Percentiles rank a stretch among this genome's conserved stretches.
Conservation (phyloP, 495 filamentous ascomycete genomes). For the Tuber calosporum region DNA sequence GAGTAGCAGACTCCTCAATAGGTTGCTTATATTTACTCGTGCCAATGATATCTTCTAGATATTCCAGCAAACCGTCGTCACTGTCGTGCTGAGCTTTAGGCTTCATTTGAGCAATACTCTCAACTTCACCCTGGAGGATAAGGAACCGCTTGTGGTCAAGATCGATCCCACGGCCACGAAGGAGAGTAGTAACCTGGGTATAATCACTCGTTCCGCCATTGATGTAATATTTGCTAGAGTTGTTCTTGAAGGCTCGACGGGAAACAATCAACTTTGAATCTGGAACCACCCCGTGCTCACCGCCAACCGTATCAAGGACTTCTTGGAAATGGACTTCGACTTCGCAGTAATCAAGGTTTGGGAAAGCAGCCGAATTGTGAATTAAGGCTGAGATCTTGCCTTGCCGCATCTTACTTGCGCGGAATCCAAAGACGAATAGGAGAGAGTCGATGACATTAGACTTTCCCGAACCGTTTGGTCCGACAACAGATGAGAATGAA, state of each 20-base stretch:
- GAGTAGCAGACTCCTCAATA: slow-evolving; percentile 83
- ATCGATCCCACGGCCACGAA: slow-evolving; percentile 82
- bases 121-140: slow-evolving; percentile 94
- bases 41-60: slow-evolving; percentile 96
- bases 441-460: slow-evolving; percentile 98
- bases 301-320: slow-evolving; percentile 74
- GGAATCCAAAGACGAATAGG: slow-evolving; percentile 95
- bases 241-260: slow-evolving; percentile 92
- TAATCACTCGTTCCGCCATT: slow-evolving; percentile 82
- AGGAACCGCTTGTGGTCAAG: slow-evolving; percentile 97
- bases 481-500: slow-evolving; percentile 97
- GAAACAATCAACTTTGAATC: slow-evolving; percentile 81
- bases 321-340: slow-evolving; percentile 94
- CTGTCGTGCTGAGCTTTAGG: slow-evolving; percentile 88
- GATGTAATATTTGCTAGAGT: slow-evolving; percentile 96
- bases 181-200: slow-evolving; percentile 78
- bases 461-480: slow-evolving; percentile 95
- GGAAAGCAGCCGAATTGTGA: slow-evolving; percentile 83
- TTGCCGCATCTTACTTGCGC: slow-evolving; percentile 98
- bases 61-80: slow-evolving; percentile 92
- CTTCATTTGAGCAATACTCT: slow-evolving; percentile 99
- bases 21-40: slow-evolving; percentile 96
- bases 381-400: slow-evolving; percentile 97
- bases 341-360: slow-evolving; percentile 81
- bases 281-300: slow-evolving; percentile 64